phyloP scores from a whole-genome alignment of 371 early-diverging fungal species.

The Mortierella sp. region DNA sequence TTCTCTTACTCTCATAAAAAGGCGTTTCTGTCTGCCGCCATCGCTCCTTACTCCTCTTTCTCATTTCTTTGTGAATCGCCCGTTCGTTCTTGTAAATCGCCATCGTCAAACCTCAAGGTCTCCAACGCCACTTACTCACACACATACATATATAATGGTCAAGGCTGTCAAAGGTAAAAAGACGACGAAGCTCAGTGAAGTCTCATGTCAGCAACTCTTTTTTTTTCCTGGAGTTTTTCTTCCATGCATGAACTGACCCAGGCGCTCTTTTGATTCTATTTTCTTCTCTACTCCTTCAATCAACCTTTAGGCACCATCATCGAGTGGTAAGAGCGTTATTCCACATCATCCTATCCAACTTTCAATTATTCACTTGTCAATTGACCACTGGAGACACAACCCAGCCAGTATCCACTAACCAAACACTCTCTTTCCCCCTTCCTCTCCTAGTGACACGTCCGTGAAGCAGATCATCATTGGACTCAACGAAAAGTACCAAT shows the following conservation, averaged over 20 bases:
- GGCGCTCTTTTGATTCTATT: not conserved
- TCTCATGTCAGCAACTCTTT: not conserved
- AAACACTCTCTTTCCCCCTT: not conserved
- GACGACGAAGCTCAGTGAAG: not conserved
- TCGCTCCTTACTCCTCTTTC: not conserved
- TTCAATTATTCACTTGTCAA: not conserved
- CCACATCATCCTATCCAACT: not conserved
- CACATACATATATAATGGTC: constrained; percentile 29
- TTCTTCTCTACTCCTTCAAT: not conserved
- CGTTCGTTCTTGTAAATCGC: not conserved
- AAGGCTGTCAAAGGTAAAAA: constrained; percentile 50
- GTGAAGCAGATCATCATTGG: constrained; percentile 87
- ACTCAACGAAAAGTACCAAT: constrained; percentile 79
- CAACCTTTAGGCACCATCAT: not conserved
- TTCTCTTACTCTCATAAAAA: not conserved
- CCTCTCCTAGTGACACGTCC: constrained; percentile 75
- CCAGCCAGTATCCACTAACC: not conserved
- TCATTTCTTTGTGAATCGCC: not conserved
- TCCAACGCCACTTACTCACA: not conserved
- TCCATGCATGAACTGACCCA: not conserved
- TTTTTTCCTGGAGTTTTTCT: not conserved
- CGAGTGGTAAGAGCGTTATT: not conserved
- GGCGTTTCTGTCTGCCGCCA: not conserved
- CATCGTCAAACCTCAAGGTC: not conserved
- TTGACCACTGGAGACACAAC: not conserved